A percentile compares a stretch with the other conserved stretches of the same genome.
These are phyloP conservation scores for Ophiostoma triangulosporum DNA, from an alignment of 2,329 filamentous ascomycete species.

Conservation along the genomic window DNA sequence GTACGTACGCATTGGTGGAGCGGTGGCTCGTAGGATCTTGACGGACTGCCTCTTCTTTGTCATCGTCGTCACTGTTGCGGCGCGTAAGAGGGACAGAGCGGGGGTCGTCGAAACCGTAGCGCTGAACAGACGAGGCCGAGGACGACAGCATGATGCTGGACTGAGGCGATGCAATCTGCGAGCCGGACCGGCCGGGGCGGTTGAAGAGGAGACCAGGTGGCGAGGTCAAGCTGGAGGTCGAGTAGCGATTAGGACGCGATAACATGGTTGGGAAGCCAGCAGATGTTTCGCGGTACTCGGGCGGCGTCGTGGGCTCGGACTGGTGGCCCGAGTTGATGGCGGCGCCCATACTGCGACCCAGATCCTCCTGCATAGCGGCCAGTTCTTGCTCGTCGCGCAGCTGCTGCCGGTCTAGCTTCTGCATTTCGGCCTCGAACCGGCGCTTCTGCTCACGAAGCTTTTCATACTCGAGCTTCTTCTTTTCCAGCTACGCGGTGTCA, in stretches of 20 bases:
- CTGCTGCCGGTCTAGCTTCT: conserved; percentile 74
- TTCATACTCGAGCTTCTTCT: conserved; percentile 88
- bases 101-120: conserved; percentile 49
- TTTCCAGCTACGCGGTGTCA: conserved; percentile 56
- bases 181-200: conserved; percentile 62
- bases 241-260: conserved; percentile 77
- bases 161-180: conserved; percentile 67
- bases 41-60: conserved; percentile 63
- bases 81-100: conserved; percentile 77
- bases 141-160: conserved; percentile 39
- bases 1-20: conserved; percentile 65
- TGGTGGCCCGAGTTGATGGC: conserved; percentile 51
- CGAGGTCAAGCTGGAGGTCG: conserved; percentile 74
- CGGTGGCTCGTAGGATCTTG: conserved; percentile 59
- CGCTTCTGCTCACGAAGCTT: conserved; percentile 78
- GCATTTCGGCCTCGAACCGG: conserved; percentile 85
- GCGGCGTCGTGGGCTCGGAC: conserved; percentile 91
- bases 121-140: conserved; percentile 12
- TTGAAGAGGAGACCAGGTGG: conserved; percentile 57
- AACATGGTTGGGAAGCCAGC: conserved; percentile 66
- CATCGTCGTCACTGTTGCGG: conserved; percentile 82
- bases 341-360: conserved; percentile 40
- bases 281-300: conserved; percentile 67
- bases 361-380: conserved; percentile 69
- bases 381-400: conserved; percentile 73